Percentiles rank a stretch among this genome's conserved stretches.
These are phyloP conservation scores for Turnera subulata DNA, from an alignment of 345 rosid species.

Conservation along the genomic window DNA sequence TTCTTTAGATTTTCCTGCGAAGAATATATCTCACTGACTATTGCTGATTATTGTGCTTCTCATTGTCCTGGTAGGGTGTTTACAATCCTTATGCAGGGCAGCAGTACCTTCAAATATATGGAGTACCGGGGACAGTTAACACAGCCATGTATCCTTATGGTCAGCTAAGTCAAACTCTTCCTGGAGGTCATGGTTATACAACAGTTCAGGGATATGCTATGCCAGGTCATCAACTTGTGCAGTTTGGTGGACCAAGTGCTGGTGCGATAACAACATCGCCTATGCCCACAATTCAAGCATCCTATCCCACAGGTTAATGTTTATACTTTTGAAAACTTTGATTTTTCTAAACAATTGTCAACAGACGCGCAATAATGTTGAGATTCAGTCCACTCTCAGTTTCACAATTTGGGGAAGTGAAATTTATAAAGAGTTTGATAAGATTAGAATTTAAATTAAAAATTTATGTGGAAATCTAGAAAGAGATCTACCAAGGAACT, in stretches of 20 bases:
- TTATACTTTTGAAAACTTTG: background rate
- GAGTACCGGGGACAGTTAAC: conserved; percentile 61
- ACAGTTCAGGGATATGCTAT: conserved; percentile 62
- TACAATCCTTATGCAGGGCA: conserved; percentile 72
- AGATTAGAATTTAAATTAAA: background rate
- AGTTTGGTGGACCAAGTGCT: conserved; percentile 53
- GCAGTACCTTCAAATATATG: conserved; percentile 81
- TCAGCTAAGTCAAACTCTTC: conserved; percentile 60
- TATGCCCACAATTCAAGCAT: conserved; percentile 58
- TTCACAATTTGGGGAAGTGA: too few species aligned
- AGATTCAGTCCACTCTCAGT: too few species aligned
- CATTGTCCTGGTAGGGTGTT: conserved; percentile 41
- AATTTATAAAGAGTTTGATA: too few species aligned
- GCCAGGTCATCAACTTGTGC: conserved; percentile 71
- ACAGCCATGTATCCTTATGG: conserved; percentile 64
- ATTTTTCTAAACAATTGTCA: background rate
- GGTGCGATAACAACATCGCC: conserved; percentile 61
- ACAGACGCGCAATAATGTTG: background rate
- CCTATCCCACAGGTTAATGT: conserved; percentile 57
- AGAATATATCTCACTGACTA: background rate
- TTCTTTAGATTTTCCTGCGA: background rate
- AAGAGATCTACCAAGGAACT: background rate
- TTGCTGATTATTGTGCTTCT: conserved; percentile 6
- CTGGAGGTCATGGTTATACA: conserved; percentile 67
- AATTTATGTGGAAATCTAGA: background rate